phyloP scores from a whole-genome alignment of 139 green algal species.

The Chlamydomonas sp. region DNA sequence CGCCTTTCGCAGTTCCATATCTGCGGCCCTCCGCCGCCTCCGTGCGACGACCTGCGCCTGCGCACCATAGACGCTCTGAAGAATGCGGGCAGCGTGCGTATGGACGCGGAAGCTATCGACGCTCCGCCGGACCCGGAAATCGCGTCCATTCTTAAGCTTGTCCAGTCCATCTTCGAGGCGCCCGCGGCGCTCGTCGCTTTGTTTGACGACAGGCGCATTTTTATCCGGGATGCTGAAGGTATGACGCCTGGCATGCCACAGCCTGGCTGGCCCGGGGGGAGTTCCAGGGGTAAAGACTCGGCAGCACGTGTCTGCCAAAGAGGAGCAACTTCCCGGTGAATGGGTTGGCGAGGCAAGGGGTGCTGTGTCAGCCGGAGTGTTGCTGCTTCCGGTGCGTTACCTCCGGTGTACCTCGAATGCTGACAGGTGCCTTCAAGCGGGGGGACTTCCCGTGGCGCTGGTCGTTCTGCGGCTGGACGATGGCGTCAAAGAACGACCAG shows the following conservation, averaged over 20 bases:
- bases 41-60: slow-evolving; percentile 42
- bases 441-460: slow-evolving; percentile 57
- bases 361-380: no score
- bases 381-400: no score
- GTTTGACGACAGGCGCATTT: slow-evolving; percentile 52
- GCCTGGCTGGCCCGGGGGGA: no score
- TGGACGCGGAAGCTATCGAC: slow-evolving; percentile 32
- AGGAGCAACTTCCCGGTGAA: no score
- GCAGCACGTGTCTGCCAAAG: no score
- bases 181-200: slow-evolving; percentile 40
- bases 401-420: no score
- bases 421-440: slow-evolving; percentile 20
- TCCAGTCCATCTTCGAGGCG: slow-evolving; percentile 43
- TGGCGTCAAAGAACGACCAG: slow-evolving; percentile 61
- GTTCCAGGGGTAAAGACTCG: no score
- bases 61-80: slow-evolving; percentile 30
- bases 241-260: no score
- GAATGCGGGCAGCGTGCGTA: not conserved
- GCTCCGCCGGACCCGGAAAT: slow-evolving; percentile 49
- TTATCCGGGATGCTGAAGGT: slow-evolving; percentile 34
- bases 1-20: slow-evolving; percentile 20
- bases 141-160: slow-evolving; percentile 47
- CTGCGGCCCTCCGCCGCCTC: slow-evolving; percentile 31
- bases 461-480: slow-evolving; percentile 79
- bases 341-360: no score